Percentiles rank a stretch among this genome's conserved stretches.
Evolutionary conservation across 1,139 yeast species (phyloP).

Genomic region (Meyerozyma carpophila): DNA sequence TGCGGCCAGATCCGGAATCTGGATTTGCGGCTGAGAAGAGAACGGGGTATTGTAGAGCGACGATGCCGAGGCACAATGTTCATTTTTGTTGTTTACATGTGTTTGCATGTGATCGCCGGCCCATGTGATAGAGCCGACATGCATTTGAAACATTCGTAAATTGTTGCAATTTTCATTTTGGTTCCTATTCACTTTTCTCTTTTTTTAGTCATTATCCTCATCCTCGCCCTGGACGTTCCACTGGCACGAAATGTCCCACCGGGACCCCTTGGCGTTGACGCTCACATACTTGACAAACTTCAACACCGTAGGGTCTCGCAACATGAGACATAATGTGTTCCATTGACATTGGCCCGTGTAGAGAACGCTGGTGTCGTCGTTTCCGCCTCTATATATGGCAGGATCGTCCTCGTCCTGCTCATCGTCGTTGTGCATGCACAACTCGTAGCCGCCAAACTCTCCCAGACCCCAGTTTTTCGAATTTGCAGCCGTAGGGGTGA

Average conservation of each 20-base stretch:
- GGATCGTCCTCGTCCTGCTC: conserved; percentile 52
- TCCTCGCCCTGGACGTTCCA: conserved; percentile 58
- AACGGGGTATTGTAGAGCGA: too few species aligned
- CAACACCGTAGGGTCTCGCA: conserved; percentile 78
- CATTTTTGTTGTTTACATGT: neutral
- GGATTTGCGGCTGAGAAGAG: too few species aligned
- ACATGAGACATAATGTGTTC: conserved; percentile 74
- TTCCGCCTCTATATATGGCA: conserved; percentile 52
- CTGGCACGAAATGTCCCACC: conserved; percentile 86
- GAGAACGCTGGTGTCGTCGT: conserved; percentile 70
- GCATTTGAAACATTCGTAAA: too few species aligned
- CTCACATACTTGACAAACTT: conserved; percentile 92
- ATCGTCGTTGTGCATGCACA: conserved; percentile 66
- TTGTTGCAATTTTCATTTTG: too few species aligned
- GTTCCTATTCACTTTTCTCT: too few species aligned
- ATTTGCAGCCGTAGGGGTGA: conserved; percentile 62
- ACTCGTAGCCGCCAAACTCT: conserved; percentile 89
- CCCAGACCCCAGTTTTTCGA: conserved; percentile 76
- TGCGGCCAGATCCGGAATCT: neutral
- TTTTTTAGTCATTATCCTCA: conserved; percentile 8
- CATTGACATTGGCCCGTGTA: conserved; percentile 78
- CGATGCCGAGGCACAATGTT: neutral
- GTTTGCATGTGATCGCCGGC: neutral
- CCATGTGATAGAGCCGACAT: neutral
- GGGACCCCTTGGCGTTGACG: conserved; percentile 78